phyloP scores from a whole-genome alignment of 2,329 filamentous ascomycete species.

The Amylocarpus encephaloides region DNA sequence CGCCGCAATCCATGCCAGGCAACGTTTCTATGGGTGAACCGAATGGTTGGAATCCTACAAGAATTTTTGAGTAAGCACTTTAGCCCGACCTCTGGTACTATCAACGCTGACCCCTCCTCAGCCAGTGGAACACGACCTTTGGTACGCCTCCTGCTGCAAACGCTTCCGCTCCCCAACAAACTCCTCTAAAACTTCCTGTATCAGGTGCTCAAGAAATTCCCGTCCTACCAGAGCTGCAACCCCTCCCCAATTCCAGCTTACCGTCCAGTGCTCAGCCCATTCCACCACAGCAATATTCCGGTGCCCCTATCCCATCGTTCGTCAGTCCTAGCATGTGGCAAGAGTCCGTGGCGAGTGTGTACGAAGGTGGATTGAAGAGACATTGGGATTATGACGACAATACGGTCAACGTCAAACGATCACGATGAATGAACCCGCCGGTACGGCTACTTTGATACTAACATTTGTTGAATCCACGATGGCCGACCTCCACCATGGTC shows the following conservation, averaged over 20 bases:
- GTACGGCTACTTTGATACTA: no score
- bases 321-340: slow-evolving; percentile 70
- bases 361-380: slow-evolving; percentile 58
- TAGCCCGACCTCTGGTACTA: neutral
- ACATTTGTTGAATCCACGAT: no score
- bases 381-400: slow-evolving; percentile 44
- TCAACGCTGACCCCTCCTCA: slow-evolving; percentile 33
- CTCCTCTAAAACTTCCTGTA: slow-evolving; percentile 32
- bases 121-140: slow-evolving; percentile 94
- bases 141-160: slow-evolving; percentile 45
- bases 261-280: slow-evolving; percentile 40
- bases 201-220: slow-evolving; percentile 42
- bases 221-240: slow-evolving; percentile 40
- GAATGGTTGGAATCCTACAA: slow-evolving; percentile 73
- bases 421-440: slow-evolving; percentile 18
- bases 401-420: slow-evolving; percentile 23
- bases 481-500: no score
- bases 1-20: slow-evolving; percentile 46
- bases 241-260: slow-evolving; percentile 42
- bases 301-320: slow-evolving; percentile 49
- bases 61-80: slow-evolving; percentile 77
- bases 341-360: slow-evolving; percentile 63
- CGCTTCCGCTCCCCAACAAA: slow-evolving; percentile 31
- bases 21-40: slow-evolving; percentile 57
- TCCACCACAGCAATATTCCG: slow-evolving; percentile 46